Percentiles rank a stretch among this genome's conserved stretches.
Evolutionary conservation across 2,329 filamentous ascomycete genomes (phyloP).

Genomic region (Pezicula carpinea): DNA sequence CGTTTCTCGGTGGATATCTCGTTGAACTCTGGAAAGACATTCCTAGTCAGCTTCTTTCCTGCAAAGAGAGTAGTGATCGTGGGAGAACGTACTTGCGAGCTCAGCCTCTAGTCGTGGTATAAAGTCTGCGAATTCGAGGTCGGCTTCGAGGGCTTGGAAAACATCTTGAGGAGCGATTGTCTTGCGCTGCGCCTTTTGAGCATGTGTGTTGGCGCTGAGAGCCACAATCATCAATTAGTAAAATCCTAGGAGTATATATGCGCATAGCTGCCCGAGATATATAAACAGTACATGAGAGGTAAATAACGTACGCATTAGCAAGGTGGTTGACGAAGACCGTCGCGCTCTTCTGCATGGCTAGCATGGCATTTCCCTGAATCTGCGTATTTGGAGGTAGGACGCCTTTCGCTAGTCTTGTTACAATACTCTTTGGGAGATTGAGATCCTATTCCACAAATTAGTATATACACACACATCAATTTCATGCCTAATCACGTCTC

Average conservation of each 20-base stretch:
- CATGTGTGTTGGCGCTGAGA: conserved; percentile 67
- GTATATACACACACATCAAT: background rate
- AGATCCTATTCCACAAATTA: conserved; percentile 51
- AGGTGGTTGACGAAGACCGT: conserved; percentile 82
- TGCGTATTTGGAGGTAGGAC: conserved; percentile 77
- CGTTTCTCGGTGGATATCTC: conserved; percentile 70
- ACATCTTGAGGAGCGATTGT: conserved; percentile 74
- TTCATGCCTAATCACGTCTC: background rate
- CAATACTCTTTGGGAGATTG: conserved; percentile 74
- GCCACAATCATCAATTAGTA: conserved; percentile 2
- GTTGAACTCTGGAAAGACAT: conserved; percentile 52
- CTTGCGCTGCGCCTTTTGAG: conserved; percentile 64
- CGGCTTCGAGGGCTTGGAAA: conserved; percentile 65
- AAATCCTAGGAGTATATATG: background rate
- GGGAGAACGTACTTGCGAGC: conserved; percentile 58
- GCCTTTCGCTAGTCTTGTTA: conserved; percentile 74
- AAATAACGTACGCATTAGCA: conserved; percentile 60
- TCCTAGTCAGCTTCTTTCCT: background rate
- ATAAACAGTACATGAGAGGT: background rate
- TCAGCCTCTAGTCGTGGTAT: conserved; percentile 68
- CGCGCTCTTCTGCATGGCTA: conserved; percentile 75
- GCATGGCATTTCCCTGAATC: conserved; percentile 76
- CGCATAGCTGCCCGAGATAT: background rate
- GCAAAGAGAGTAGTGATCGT: background rate
- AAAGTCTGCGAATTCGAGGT: conserved; percentile 69